Base-by-base conservation (phyloP, 495 filamentous ascomycete genomes). In the Penicillium antarcticum region DNA sequence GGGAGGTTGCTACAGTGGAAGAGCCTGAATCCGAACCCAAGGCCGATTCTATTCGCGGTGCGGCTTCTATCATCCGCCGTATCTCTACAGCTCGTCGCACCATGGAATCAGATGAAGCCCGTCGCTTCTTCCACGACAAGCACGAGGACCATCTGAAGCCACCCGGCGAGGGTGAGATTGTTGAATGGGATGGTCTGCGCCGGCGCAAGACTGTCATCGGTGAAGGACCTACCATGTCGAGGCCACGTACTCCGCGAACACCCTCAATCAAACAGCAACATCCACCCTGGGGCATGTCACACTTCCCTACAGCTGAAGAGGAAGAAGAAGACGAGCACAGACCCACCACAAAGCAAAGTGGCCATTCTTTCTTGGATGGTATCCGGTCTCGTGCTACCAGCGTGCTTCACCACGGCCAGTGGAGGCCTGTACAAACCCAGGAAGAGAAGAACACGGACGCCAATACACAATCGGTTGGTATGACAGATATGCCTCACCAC, bases 11-110 rank as follows among this genome's bases (percentile, higher is more conserved):
- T 39, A 88, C 96, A 42, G 91, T 96, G 62, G 88, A 92, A 62
- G 91, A 97, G 59, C 89, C 92, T 41, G 94, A 98, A 65, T 89
- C 83, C 8, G 94, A 98, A 60, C 94, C 94, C 31, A 95, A 95
- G 65, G 94, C 94, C 3, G 94, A 98, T 67, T 90, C 95, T 12
- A 95, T 98, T 64, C 87, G 94, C 51, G 95, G 94, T 48, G 76
- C 92, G 2, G 94, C 89, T 4, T 90, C 92, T 31, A 92, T 98
- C 53, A 81, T 98, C 36, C 83, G 94, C 42, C 81, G 89, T 23
- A 77, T 98, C 31, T 96, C 91, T 11, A 75, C 78, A 31, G 78
- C 87, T 1, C 79, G 92, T 34, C 83, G 85, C 45, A 89, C 86
- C 63, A 86, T 84, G 73, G 91, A 97, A 59, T 75, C 81, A 21